Percentiles rank a stretch among this genome's conserved stretches.
These are phyloP conservation scores for Metschnikowia reukaufii DNA, from an alignment of 805 yeast species.

Conservation along the genomic window DNA sequence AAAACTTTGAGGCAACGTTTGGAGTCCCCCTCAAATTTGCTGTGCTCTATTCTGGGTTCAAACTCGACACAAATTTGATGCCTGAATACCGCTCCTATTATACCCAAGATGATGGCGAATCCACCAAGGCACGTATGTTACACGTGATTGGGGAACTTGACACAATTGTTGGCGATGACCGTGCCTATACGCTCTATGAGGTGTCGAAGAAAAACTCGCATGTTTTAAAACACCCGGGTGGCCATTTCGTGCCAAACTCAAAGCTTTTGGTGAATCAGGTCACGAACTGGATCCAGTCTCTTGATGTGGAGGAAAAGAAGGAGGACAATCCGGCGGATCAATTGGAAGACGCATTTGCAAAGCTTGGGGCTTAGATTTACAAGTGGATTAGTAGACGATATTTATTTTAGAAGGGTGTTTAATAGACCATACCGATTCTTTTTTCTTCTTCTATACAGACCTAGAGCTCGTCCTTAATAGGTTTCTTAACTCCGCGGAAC, in stretches of 20 bases:
- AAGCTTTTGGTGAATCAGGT: conserved; percentile 47
- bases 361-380: conserved; percentile 21
- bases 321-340: conserved; percentile 23
- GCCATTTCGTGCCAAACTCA: conserved; percentile 93
- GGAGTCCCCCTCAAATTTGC: conserved; percentile 62
- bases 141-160: conserved; percentile 87
- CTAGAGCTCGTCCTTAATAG: conserved; percentile 18
- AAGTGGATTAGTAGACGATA: background rate
- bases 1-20: conserved; percentile 54
- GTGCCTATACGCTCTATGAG: conserved; percentile 60
- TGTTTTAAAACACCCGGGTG: conserved; percentile 87
- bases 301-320: conserved; percentile 16
- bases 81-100: conserved; percentile 27
- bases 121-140: conserved; percentile 38
- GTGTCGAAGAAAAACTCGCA: conserved; percentile 46
- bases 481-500: conserved; percentile 31
- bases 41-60: conserved; percentile 69
- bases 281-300: conserved; percentile 37
- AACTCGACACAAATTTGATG: conserved; percentile 32
- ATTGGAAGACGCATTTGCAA: conserved; percentile 40
- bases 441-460: background rate
- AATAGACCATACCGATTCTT: background rate
- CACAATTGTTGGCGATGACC: conserved; percentile 74
- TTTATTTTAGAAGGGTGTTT: background rate
- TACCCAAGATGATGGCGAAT: conserved; percentile 15